Base-by-base conservation (phyloP, 768 basidiomycete species). In the Erythrobasidium yunnanense region DNA sequence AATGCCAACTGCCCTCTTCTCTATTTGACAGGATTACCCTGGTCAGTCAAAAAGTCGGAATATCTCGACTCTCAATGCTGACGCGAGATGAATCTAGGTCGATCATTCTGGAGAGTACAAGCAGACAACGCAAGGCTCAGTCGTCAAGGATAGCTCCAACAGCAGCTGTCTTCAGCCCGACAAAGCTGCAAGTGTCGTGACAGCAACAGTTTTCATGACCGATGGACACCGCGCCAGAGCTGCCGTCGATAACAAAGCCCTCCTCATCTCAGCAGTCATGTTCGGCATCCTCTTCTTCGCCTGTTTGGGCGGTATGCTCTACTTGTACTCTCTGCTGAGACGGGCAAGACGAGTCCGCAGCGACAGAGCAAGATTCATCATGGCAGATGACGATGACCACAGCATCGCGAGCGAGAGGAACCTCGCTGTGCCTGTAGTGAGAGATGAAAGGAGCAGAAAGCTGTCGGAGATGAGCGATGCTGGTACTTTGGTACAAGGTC, bases 191-290 rank as follows among this genome's bases (percentile, higher is more conserved):
- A 30, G 29, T 4, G 45, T 63, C 4, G 49, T 63, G 3, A 63
- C 60, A 3, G 47, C 49, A 34, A 63, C 60, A 8, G 60, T 63
- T 23, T 63, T 50, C 49, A 63, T 63, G 60, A 49, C 25, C 7
- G 47, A 23, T 22, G n/a, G 7, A 45, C 30, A 32, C 38, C 56
- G 4, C 56, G 45, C 6, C n/a, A 30, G 47, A 15, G 20, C 56
- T 23, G 45, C 45, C 46, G 29, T 63, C 42, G 47, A 63, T 32
- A 35, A 51, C 25, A 27, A 38, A 17, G 25, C 60, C 18, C 60
- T 63, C 47, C 33, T 63, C 5, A 63, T 63, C 30, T 18, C 52
- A 3, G 29, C 46, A 4, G 22, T 63, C 42, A 23, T 46, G 20
- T 63, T 63, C 52, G 60, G 60, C 3, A 38, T 63, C 20, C 49